phyloP scores from a whole-genome alignment of 176 grass and related monocot species.

The Rhipidocladum racemiflorum region DNA sequence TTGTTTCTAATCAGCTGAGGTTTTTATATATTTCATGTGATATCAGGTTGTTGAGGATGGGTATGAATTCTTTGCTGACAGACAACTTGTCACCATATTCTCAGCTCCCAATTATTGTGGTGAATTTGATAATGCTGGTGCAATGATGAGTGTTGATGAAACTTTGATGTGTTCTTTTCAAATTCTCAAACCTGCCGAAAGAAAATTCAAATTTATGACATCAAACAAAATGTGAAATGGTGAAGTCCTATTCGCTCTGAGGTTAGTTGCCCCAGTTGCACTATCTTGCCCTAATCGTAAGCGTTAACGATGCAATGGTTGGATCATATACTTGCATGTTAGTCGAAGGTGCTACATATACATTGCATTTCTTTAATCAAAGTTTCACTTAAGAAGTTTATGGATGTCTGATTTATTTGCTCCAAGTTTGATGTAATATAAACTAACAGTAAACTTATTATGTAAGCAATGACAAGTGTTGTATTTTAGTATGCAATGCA shows the following conservation, averaged over 20 bases:
- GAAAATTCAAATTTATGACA: conserved; percentile 60
- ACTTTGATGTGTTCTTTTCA: conserved; percentile 95
- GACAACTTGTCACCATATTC: conserved; percentile 90
- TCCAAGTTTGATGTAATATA: neutral
- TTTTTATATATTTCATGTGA: conserved; percentile 29
- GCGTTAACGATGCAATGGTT: neutral
- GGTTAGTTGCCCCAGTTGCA: conserved; percentile 39
- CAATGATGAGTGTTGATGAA: conserved; percentile 97
- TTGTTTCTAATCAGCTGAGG: conserved; percentile 7
- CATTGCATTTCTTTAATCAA: neutral
- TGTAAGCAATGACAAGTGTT: neutral
- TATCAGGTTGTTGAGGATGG: conserved; percentile 95
- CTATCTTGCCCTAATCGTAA: neutral
- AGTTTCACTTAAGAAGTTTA: neutral
- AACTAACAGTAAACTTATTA: neutral
- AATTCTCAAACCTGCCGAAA: conserved; percentile 95
- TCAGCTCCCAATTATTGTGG: conserved; percentile 95
- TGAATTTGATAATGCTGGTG: conserved; percentile 92
- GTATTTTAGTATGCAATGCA: neutral
- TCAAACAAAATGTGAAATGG: conserved; percentile 81
- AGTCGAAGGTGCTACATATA: neutral
- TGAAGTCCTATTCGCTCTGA: conserved; percentile 28
- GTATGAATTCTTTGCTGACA: conserved; percentile 93
- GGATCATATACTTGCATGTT: neutral
- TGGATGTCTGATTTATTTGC: neutral